Evolutionary conservation across 805 yeast genomes (phyloP).

Genomic region (Pichia paraexigua): DNA sequence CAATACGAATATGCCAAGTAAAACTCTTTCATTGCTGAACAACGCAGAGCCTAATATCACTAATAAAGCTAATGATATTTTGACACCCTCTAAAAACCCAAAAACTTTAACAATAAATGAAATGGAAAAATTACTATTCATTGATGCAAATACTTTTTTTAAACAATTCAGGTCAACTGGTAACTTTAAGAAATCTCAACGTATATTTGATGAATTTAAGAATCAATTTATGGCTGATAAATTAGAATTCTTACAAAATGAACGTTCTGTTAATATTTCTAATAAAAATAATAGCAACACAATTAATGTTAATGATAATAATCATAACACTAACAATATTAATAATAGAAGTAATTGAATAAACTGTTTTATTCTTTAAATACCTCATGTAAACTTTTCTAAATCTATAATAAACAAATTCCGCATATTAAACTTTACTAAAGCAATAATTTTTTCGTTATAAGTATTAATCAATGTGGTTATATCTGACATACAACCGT

Average conservation of each 20-base stretch:
- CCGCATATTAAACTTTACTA: not conserved
- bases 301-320: not conserved
- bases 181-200: conserved; percentile 21
- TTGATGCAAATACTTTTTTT: conserved; percentile 28
- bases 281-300: not conserved
- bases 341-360: not conserved
- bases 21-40: not conserved
- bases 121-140: conserved; percentile 28
- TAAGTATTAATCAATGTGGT: not conserved
- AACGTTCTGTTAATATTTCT: not conserved
- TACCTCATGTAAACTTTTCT: not conserved
- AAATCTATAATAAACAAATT: not conserved
- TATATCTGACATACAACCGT: not conserved
- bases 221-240: conserved; percentile 28
- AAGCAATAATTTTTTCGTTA: not conserved
- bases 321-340: not conserved
- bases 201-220: conserved; percentile 25
- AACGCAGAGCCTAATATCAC: not conserved
- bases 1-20: not conserved
- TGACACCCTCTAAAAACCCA: not conserved
- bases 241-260: conserved; percentile 5
- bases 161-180: conserved; percentile 16
- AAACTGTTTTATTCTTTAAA: too few relatives aligned
- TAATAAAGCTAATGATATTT: not conserved
- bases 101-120: conserved; percentile 11